phyloP scores from a whole-genome alignment of 805 yeast genomes.

The Kodamaea neixiangensis region DNA sequence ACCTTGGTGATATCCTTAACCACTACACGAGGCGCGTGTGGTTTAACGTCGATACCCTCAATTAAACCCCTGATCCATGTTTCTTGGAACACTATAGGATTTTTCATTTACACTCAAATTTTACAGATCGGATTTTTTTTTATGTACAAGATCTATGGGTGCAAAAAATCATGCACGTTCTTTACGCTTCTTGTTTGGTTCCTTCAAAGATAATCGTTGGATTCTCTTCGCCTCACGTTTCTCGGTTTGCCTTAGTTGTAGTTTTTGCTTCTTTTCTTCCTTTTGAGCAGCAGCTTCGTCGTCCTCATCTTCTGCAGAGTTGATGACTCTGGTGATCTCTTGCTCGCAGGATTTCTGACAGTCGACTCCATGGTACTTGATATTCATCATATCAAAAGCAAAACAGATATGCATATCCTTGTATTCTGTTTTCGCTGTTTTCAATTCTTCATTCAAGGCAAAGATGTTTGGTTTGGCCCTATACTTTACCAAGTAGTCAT shows the following conservation, averaged over 20 bases:
- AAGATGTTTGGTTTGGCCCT: conserved; percentile 29
- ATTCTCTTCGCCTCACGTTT: conserved; percentile 39
- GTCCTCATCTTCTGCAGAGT: conserved; percentile 20
- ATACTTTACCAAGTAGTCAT: conserved; percentile 29
- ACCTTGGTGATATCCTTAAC: conserved; percentile 18
- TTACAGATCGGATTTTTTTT: neutral
- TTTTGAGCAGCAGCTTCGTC: conserved; percentile 1
- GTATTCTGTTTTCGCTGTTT: conserved; percentile 15
- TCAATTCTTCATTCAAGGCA: conserved; percentile 9
- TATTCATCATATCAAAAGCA: conserved; percentile 42
- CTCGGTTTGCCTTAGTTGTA: conserved; percentile 16
- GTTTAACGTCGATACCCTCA: conserved; percentile 1
- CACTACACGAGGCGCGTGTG: conserved; percentile 16
- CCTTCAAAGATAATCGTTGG: conserved; percentile 26
- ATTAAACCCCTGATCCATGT: conserved; percentile 25
- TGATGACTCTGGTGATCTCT: conserved; percentile 28
- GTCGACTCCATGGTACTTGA: conserved; percentile 28
- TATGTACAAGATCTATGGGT: conserved; percentile 1
- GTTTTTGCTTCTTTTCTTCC: conserved; percentile 24
- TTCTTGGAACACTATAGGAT: conserved; percentile 25
- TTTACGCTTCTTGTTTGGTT: conserved; percentile 21
- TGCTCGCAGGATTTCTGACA: conserved; percentile 28
- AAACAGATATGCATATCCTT: conserved; percentile 39
- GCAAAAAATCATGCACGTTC: conserved; percentile 5
- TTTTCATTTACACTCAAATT: conserved; percentile 5